Base-by-base conservation (phyloP, 2,329 filamentous ascomycete genomes). In the Chrysoporthe puriensis region DNA sequence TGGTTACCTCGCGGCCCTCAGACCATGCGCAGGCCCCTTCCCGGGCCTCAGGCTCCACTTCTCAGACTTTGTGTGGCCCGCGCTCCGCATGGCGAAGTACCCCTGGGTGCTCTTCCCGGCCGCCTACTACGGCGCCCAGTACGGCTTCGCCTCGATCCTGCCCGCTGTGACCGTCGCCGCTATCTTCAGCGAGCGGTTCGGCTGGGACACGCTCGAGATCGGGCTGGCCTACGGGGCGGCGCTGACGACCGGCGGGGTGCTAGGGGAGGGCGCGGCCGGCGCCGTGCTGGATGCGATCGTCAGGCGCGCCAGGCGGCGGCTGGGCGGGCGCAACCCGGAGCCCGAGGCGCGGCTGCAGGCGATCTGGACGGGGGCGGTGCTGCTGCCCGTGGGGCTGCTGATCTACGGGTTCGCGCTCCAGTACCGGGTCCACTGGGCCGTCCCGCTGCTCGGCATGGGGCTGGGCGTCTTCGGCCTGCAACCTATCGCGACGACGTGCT, bases 131-230 rank as follows among this genome's bases (percentile, higher is more conserved):
- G 70, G 70, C 14, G 70, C 74, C 7, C 71, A 74, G 66, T 78
- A 76, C 65, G 76, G 73, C 32, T 77, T 76, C 64, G 73, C 73
- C 9, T 73, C 73, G 40, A 76, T 77, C 46, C 70, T 77, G 11
- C 74, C 74, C 11, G 76, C 76, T 16, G 76, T 77, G 2, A 77
- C 76, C 3, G 75, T 75, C 21, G 73, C 76, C 9, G 72, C 73
- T 44, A 75, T 76, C 34, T 77, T 77, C 68, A 63, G 71, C 9
- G 66, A 72, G 56, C 67, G 69, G n/a, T 77, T 76, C 68, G 71
- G 72, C 54, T 77, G 74, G 74, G 71, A 74, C 54, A 74, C 75
- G 13, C 71, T 76, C 7, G 71, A 73, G 26, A 75, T 76, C 54
- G 76, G 75, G 2, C 70, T 77, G 18, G 73, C 73, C 11, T 76